These are phyloP conservation scores for Chrysochromulina tobinii DNA, from an alignment of 78 protist species.

Conservation along the genomic window DNA sequence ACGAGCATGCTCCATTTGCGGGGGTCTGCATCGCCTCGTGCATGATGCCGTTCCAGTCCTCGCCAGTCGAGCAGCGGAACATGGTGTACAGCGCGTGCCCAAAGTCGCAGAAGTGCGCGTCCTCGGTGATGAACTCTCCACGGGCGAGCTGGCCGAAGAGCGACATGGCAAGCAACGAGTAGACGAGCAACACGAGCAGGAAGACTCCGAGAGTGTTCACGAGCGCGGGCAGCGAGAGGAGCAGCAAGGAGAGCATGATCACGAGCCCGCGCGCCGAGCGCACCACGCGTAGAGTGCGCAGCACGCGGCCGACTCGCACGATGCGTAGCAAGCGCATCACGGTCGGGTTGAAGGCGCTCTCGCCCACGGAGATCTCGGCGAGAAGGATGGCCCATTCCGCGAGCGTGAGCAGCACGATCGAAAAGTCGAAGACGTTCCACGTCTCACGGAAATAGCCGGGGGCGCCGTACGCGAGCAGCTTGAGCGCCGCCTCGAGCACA, in stretches of 20 bases:
- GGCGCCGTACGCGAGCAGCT: not conserved
- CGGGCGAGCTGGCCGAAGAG: not conserved
- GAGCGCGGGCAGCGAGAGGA: not conserved
- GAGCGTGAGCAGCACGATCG: not conserved
- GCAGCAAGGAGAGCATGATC: not conserved
- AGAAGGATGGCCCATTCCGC: not conserved
- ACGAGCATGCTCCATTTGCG: not conserved
- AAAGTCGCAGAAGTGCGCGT: not conserved
- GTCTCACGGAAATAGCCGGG: not conserved
- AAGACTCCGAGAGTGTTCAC: not conserved
- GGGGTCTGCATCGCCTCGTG: not conserved
- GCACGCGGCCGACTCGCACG: conserved; percentile 20
- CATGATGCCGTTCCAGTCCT: conserved; percentile 29
- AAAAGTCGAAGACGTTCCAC: conserved; percentile 14
- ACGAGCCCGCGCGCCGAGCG: not conserved
- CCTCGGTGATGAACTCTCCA: not conserved
- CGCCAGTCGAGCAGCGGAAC: conserved; percentile 41
- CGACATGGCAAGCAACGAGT: conserved; percentile 1
- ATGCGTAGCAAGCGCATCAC: not conserved
- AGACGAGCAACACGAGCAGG: conserved; percentile 1
- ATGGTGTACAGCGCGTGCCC: not conserved
- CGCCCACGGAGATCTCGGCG: not conserved
- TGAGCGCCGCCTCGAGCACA: conserved; percentile 32
- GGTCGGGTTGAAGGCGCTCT: not conserved
- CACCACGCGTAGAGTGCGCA: not conserved